A percentile compares a stretch with the other conserved stretches of the same genome.
These are phyloP conservation scores for Saitozyma sp. DNA, from an alignment of 768 basidiomycete genomes.

Conservation along the genomic window DNA sequence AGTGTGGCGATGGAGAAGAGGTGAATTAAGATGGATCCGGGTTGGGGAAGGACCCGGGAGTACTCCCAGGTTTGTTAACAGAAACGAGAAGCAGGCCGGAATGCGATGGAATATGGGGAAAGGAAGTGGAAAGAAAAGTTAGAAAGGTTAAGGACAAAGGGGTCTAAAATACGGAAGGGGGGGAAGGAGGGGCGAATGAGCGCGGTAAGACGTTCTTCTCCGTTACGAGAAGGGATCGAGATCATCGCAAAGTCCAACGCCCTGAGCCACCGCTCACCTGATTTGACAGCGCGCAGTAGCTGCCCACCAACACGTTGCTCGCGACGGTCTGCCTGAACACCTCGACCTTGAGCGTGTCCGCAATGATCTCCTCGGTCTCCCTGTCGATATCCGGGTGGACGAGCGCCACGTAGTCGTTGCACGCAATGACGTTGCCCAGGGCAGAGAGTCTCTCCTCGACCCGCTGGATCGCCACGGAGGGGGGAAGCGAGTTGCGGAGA, in stretches of 20 bases:
- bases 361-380: slow-evolving; percentile 99
- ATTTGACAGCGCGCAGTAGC: slow-evolving; percentile 91
- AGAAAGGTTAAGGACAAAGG: too few relatives aligned
- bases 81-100: background rate
- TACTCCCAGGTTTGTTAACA: background rate
- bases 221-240: too few relatives aligned
- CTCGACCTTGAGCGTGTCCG: slow-evolving; percentile 97
- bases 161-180: background rate
- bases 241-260: too few relatives aligned
- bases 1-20: background rate
- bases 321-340: slow-evolving; percentile 98
- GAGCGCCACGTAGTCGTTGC: slow-evolving; percentile 97
- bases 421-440: slow-evolving; percentile 96
- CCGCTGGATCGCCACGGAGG: slow-evolving; percentile 87
- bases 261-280: slow-evolving; percentile 56
- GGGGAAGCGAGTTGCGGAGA: slow-evolving; percentile 90
- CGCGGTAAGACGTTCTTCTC: background rate
- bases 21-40: background rate
- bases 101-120: too few relatives aligned
- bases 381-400: slow-evolving; percentile 98
- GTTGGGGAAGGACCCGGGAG: background rate
- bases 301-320: slow-evolving; percentile 93
- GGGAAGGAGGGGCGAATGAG: background rate
- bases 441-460: slow-evolving; percentile 97
- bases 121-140: too few relatives aligned